Evolutionary conservation across 2,329 filamentous ascomycete species (phyloP).

Genomic region (Epichloe gansuensis): DNA sequence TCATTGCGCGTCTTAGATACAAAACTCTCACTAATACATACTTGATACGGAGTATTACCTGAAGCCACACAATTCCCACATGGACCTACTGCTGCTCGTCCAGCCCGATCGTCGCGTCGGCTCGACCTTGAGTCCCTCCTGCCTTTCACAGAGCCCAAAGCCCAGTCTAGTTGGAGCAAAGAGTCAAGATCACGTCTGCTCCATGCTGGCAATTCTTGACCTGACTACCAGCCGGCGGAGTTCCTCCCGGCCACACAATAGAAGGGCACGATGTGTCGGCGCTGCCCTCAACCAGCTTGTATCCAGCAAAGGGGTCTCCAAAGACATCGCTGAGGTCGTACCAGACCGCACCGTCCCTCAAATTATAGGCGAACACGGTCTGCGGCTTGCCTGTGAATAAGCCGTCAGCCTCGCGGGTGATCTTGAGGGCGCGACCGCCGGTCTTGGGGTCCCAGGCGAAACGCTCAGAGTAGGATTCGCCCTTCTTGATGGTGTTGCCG

Average conservation of each 20-base stretch:
- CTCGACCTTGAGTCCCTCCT: no score
- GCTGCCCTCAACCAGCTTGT: conserved; percentile 20
- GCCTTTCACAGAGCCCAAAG: not conserved
- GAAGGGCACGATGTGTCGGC: conserved; percentile 18
- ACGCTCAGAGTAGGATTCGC: conserved; percentile 20
- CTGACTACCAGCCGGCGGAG: conserved; percentile 24
- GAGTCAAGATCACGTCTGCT: conserved; percentile 23
- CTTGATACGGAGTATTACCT: no score
- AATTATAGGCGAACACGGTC: conserved; percentile 28
- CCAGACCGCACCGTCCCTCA: conserved; percentile 22
- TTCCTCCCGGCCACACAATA: conserved; percentile 25
- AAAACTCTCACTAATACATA: no score
- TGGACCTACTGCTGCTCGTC: no score
- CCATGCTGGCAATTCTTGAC: conserved; percentile 23
- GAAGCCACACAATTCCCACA: no score
- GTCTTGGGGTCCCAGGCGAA: conserved; percentile 24
- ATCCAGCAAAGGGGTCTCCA: conserved; percentile 24
- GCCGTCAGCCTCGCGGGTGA: conserved; percentile 22
- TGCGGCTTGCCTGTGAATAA: conserved; percentile 28
- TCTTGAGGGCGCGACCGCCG: conserved; percentile 28
- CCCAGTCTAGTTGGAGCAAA: conserved; percentile 15
- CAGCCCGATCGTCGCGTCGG: no score
- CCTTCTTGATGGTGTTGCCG: conserved; percentile 15
- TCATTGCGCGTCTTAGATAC: no score
- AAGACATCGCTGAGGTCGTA: conserved; percentile 30